Evolutionary conservation across 1,139 yeast genomes (phyloP), one percentile per base, ranked within the genome.

Genomic region (Candida sanyaensis): DNA sequence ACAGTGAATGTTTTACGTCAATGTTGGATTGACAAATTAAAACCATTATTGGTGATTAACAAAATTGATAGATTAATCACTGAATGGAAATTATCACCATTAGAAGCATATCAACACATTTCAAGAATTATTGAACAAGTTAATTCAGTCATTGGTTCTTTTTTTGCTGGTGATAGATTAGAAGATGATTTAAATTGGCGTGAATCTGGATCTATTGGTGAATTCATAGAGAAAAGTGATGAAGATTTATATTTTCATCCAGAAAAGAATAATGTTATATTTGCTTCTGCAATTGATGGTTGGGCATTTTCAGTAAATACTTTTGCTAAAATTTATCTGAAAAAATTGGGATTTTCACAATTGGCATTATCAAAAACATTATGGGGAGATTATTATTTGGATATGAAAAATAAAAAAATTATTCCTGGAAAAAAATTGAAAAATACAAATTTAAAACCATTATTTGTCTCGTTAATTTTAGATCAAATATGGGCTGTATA

Each of bases 261-360:
- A 0, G 91, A 88, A 46, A 80, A 81, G 60, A 91, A 92, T 63
- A 95, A 95, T 62, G 98, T 95, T 6, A 84, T 95, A 1, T 93
- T 95, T 71, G 92, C 97, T 0, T 86, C 96, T 37, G 99, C 99
- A 0, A 75, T 88, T 24, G 99, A 93, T 66, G 98, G 98, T 4
- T 95, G 99, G 99, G 99, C 98, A 0, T 95, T 95, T 66, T 88
- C 91, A 44, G 75, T 95, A 36, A 83, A 88, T 50, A 96, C 95
- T 51, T 88, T 93, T 68, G 89, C 97, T 5, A 84, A 88, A 50
- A 83, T 95, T 37, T 90, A 90, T 62, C 95, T 87, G 68, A 81
- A 83, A 36, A 91, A 90, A 60, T 72, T 93, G 33, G 97, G 97
- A 0, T 87, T 93, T 56, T 88, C 90, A 53, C 84, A 91, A 51